These are phyloP conservation scores for Schizothecium vesticola DNA, from an alignment of 495 filamentous ascomycete genomes.

Conservation along the genomic window DNA sequence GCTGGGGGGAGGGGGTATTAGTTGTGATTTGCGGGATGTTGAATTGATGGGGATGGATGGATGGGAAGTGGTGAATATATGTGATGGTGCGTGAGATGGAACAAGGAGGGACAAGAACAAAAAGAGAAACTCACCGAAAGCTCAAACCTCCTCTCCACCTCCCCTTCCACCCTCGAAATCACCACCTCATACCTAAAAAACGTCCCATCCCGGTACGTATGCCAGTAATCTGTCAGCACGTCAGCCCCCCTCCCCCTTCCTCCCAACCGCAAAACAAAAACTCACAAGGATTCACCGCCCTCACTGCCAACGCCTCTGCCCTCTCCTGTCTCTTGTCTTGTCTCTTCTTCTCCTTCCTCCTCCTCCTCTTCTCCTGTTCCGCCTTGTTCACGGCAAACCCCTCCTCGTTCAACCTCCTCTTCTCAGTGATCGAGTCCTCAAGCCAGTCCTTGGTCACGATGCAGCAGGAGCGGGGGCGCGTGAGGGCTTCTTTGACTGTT, in stretches of 20 bases:
- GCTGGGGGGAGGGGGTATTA: conserved; percentile 19
- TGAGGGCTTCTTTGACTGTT: conserved; percentile 23
- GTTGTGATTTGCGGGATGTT: background rate
- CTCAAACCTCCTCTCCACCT: conserved; percentile 30
- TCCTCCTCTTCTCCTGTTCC: conserved; percentile 19
- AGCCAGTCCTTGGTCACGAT: conserved; percentile 39
- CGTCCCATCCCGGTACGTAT: conserved; percentile 29
- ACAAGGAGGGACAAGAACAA: background rate
- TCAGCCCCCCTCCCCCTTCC: background rate
- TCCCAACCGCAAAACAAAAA: background rate
- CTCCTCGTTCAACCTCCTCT: conserved; percentile 14
- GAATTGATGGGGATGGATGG: background rate
- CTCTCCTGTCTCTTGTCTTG: conserved; percentile 34
- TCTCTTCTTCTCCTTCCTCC: conserved; percentile 30
- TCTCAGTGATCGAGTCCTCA: conserved; percentile 27
- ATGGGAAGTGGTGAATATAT: background rate
- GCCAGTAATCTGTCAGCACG: conserved; percentile 14
- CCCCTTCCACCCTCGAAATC: conserved; percentile 26
- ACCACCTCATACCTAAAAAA: conserved; percentile 33
- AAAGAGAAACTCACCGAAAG: conserved; percentile 27
- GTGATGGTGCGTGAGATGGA: too few relatives aligned
- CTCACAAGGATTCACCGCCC: conserved; percentile 32
- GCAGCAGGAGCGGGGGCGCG: conserved; percentile 6
- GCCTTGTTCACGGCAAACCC: conserved; percentile 19
- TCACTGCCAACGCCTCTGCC: conserved; percentile 40